Percentiles rank a stretch among this genome's conserved stretches.
phyloP scores from a whole-genome alignment of 2,329 filamentous ascomycete genomes.

The Talaromyces sp. region DNA sequence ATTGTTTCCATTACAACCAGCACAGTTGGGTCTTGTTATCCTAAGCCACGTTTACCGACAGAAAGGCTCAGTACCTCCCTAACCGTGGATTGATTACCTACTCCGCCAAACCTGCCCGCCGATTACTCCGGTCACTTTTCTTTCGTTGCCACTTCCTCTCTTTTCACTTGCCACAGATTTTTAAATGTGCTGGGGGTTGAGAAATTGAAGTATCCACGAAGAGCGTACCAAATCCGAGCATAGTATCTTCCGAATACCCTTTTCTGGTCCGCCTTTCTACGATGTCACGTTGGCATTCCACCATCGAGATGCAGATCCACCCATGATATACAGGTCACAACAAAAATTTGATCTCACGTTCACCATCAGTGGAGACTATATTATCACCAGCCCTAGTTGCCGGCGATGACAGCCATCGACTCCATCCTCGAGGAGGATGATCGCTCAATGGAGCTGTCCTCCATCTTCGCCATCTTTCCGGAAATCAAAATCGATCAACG shows the following conservation, averaged over 20 bases:
- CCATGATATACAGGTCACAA: neutral
- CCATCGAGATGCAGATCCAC: neutral
- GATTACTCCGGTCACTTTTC: neutral
- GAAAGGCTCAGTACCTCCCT: slow-evolving; percentile 5
- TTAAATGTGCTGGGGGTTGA: neutral
- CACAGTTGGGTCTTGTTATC: neutral
- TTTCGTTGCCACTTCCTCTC: slow-evolving; percentile 7
- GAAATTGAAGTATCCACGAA: neutral
- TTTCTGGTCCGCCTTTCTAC: neutral
- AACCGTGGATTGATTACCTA: neutral
- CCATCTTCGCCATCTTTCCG: slow-evolving; percentile 58
- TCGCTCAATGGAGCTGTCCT: slow-evolving; percentile 53
- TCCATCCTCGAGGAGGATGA: slow-evolving; percentile 44
- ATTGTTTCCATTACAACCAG: neutral
- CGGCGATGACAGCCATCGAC: slow-evolving; percentile 2
- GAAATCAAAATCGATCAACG: slow-evolving; percentile 49
- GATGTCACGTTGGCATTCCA: slow-evolving; percentile 5
- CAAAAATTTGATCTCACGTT: neutral
- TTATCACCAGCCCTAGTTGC: neutral
- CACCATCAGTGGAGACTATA: neutral
- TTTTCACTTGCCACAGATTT: neutral
- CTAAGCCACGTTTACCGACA: slow-evolving; percentile 1
- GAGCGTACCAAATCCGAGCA: neutral
- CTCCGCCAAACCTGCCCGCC: slow-evolving; percentile 1
- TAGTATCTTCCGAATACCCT: neutral